phyloP scores from a whole-genome alignment of 805 yeast genomes.

The Yarrowia bubula region DNA sequence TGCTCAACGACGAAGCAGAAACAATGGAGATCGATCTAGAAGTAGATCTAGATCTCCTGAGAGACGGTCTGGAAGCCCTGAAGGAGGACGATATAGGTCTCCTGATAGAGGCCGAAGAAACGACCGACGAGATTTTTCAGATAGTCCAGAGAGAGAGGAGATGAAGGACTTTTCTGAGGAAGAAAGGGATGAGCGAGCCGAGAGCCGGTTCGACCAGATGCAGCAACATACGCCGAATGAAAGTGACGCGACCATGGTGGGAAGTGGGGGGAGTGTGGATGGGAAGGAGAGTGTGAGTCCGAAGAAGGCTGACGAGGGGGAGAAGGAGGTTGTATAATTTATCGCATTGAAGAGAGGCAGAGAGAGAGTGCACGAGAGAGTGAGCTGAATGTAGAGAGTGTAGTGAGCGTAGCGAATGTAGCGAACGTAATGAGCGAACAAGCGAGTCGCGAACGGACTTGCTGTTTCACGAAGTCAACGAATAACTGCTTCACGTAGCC shows the following conservation, averaged over 20 bases:
- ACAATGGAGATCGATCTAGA: neutral
- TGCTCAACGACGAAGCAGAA: slow-evolving; percentile 9
- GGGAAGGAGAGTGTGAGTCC: neutral
- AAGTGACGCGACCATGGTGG: slow-evolving; percentile 11
- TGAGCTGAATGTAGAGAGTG: no score
- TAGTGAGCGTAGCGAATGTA: neutral
- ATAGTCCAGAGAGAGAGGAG: slow-evolving; percentile 6
- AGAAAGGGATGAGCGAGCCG: neutral
- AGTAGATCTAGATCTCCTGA: neutral
- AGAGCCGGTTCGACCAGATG: slow-evolving; percentile 5
- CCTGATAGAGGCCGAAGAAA: slow-evolving; percentile 3
- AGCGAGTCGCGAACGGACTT: no score
- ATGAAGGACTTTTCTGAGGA: neutral
- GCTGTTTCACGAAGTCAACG: no score
- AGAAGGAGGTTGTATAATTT: neutral
- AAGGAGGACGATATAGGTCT: neutral
- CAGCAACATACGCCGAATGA: neutral
- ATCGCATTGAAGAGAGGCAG: no score
- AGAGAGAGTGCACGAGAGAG: no score
- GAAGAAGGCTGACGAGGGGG: no score
- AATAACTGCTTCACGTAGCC: no score
- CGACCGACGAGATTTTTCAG: slow-evolving; percentile 22
- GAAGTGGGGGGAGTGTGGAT: neutral
- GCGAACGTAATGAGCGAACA: no score
- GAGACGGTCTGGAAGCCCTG: neutral